These are phyloP conservation scores for Kodamaea sp. DNA, from an alignment of 1,139 yeast genomes.

Conservation along the genomic window DNA sequence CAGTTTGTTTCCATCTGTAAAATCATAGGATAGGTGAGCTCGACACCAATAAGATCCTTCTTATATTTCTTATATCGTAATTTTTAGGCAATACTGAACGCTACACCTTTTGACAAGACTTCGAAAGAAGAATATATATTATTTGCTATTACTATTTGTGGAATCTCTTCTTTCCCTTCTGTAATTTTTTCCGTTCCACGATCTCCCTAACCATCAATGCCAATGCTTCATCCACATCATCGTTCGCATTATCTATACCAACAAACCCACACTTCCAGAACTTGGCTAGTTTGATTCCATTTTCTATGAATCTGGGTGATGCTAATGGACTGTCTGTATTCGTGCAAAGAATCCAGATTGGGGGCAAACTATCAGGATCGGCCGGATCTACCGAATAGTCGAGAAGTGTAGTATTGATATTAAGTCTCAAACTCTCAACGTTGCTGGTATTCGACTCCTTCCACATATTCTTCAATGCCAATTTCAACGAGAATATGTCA, in stretches of 20 bases:
- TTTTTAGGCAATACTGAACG: too few species aligned
- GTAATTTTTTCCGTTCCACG: slow-evolving; percentile 42
- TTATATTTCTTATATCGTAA: too few species aligned
- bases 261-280: slow-evolving; percentile 68
- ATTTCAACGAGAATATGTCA: slow-evolving; percentile 61
- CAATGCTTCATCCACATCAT: slow-evolving; percentile 55
- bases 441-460: slow-evolving; percentile 32
- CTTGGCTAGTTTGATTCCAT: slow-evolving; percentile 56
- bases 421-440: slow-evolving; percentile 17
- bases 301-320: slow-evolving; percentile 56
- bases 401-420: slow-evolving; percentile 16
- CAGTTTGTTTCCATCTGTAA: too few species aligned
- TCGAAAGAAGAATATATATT: too few species aligned
- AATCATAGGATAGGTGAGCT: too few species aligned
- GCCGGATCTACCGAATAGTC: slow-evolving; percentile 42
- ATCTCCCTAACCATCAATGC: slow-evolving; percentile 61
- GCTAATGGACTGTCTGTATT: slow-evolving; percentile 55
- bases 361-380: slow-evolving; percentile 59
- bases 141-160: slow-evolving; percentile 1
- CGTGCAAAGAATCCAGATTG: slow-evolving; percentile 66
- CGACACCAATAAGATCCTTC: too few species aligned
- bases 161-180: slow-evolving; percentile 13
- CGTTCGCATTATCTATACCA: slow-evolving; percentile 50
- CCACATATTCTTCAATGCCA: slow-evolving; percentile 61
- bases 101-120: too few species aligned